Evolutionary conservation across 352 stramenopile genomes (phyloP).

Genomic region (Saprolegnia diclina): DNA sequence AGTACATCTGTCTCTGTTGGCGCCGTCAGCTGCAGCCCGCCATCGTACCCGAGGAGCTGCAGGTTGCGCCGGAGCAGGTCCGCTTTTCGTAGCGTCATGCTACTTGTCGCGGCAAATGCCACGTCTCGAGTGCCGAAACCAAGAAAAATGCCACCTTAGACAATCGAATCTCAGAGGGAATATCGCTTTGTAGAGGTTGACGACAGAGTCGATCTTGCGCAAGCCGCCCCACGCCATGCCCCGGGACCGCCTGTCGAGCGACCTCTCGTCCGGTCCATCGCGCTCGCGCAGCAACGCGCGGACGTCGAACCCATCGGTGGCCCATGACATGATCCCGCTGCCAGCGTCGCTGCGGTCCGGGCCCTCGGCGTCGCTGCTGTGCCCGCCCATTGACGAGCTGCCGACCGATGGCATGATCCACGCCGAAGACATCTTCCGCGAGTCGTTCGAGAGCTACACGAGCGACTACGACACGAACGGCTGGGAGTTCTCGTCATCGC

Average conservation of each 20-base stretch:
- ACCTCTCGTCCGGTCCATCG: background rate
- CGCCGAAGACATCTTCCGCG: slow-evolving; percentile 80
- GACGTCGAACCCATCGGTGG: background rate
- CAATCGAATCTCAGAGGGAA: background rate
- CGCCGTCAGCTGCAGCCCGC: background rate
- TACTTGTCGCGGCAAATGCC: background rate
- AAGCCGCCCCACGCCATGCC: background rate
- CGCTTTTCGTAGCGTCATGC: background rate
- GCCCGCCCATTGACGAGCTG: slow-evolving; percentile 28
- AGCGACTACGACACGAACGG: slow-evolving; percentile 65
- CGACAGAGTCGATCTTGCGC: background rate
- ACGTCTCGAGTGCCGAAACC: background rate
- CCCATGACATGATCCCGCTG: background rate
- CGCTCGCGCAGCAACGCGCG: background rate
- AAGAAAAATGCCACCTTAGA: background rate
- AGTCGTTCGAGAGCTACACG: slow-evolving; percentile 73
- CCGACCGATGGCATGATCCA: slow-evolving; percentile 78
- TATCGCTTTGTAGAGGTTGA: background rate
- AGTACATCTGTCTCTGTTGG: background rate
- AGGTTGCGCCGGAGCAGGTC: background rate
- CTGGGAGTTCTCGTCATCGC: slow-evolving; percentile 46
- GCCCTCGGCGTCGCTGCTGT: background rate
- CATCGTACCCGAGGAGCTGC: background rate
- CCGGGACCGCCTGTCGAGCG: background rate
- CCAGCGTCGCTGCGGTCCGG: background rate